A percentile compares a stretch with the other conserved stretches of the same genome.
Conservation (phyloP, 495 filamentous ascomycete genomes). For the Venustampulla echinocandica region DNA sequence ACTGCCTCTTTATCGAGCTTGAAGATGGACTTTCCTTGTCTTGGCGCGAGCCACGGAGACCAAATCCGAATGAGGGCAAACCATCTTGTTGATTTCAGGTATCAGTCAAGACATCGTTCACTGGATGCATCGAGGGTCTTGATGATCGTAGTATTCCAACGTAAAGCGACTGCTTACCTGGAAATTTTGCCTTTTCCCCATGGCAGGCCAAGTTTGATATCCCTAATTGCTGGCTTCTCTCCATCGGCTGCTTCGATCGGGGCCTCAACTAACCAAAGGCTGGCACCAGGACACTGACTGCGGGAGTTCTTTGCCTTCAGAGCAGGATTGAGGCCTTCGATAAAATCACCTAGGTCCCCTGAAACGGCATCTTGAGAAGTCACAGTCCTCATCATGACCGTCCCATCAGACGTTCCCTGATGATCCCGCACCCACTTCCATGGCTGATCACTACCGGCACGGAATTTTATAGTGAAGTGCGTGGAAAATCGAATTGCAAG, state of each 20-base stretch:
- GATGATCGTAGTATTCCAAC: constrained; percentile 1
- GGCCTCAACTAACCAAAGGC: constrained; percentile 60
- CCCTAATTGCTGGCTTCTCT: constrained; percentile 43
- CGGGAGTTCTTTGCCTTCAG: constrained; percentile 45
- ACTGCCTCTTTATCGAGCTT: constrained; percentile 67
- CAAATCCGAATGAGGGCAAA: constrained; percentile 74
- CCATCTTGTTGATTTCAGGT: constrained; percentile 42
- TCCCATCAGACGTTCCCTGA: constrained; percentile 51
- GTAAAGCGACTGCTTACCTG: constrained; percentile 29
- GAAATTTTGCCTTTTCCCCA: constrained; percentile 35
- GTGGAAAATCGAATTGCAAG: constrained; percentile 37
- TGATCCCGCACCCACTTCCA: constrained; percentile 76
- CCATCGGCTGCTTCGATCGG: constrained; percentile 44
- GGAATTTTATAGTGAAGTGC: constrained; percentile 71
- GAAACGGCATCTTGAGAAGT: constrained; percentile 16
- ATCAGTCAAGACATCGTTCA: neutral
- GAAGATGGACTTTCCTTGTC: constrained; percentile 65
- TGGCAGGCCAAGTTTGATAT: constrained; percentile 55
- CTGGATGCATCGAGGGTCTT: neutral
- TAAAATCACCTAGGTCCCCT: constrained; percentile 48
- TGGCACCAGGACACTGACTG: constrained; percentile 62
- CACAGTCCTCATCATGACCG: constrained; percentile 42
- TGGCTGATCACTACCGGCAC: constrained; percentile 37
- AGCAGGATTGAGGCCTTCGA: constrained; percentile 48
- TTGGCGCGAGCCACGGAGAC: constrained; percentile 78